A percentile compares a stretch with the other conserved stretches of the same genome.
These are phyloP conservation scores for Ananas comosus DNA, from an alignment of 176 grass and related monocot species.

Conservation along the genomic window DNA sequence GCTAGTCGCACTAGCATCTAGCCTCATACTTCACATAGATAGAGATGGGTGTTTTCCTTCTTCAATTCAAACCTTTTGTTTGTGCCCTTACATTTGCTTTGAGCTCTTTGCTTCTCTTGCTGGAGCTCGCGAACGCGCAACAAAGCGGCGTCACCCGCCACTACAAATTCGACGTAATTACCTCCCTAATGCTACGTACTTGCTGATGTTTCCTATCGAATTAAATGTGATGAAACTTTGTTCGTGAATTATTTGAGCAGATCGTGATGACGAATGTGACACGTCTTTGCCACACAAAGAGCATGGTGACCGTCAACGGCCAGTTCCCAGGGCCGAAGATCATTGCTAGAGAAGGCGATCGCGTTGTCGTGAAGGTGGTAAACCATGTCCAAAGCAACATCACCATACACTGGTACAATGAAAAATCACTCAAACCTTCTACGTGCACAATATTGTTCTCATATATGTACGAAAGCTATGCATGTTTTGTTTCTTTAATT, in stretches of 20 bases:
- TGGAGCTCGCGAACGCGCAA: too few relatives aligned
- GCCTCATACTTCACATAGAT: too few relatives aligned
- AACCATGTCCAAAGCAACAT: conserved; percentile 22
- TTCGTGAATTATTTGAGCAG: neutral
- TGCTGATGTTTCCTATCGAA: too few relatives aligned
- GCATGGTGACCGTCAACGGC: conserved; percentile 24
- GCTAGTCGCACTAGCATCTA: too few relatives aligned
- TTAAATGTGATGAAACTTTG: too few relatives aligned
- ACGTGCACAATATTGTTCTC: neutral
- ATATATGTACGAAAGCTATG: neutral
- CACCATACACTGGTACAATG: conserved; percentile 19
- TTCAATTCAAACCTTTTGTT: too few relatives aligned
- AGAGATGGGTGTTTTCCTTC: too few relatives aligned
- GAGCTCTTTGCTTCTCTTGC: too few relatives aligned
- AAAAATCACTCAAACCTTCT: neutral
- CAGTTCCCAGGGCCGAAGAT: conserved; percentile 21
- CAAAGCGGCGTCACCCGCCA: too few relatives aligned
- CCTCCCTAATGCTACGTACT: too few relatives aligned
- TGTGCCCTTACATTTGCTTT: too few relatives aligned
- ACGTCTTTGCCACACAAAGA: conserved; percentile 15
- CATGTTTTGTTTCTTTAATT: neutral
- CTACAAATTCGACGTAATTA: too few relatives aligned
- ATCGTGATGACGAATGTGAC: conserved; percentile 13
- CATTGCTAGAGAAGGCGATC: conserved; percentile 16
- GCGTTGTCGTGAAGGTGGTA: conserved; percentile 10